A percentile compares a stretch with the other conserved stretches of the same genome.
Conservation (phyloP, 371 early-diverging fungal species). For the Dinochytrium kinnereticum region DNA sequence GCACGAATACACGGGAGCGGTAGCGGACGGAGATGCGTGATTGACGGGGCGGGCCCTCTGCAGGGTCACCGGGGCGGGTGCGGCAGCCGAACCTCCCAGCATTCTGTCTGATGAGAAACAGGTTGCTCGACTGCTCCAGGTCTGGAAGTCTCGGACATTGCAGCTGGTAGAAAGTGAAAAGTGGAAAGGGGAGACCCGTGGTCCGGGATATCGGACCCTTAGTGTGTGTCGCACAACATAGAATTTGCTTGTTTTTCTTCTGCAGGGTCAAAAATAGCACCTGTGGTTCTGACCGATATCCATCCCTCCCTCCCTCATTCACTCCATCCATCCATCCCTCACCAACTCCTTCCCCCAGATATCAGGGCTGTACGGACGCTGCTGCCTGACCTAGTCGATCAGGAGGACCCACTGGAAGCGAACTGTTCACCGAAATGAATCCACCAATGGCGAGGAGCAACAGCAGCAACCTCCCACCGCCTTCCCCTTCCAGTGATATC, state of each 20-base stretch:
- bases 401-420: no score
- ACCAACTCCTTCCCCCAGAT: not conserved
- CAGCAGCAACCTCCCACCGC: not conserved
- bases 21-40: not conserved
- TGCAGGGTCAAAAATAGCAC: not conserved
- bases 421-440: no score
- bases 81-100: not conserved
- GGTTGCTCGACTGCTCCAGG: no score
- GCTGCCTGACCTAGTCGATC: no score
- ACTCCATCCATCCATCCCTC: not conserved
- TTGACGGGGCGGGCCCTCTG: not conserved
- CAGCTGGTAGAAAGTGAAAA: not conserved
- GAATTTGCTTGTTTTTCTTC: not conserved
- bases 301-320: not conserved
- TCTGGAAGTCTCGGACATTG: no score
- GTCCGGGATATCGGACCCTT: not conserved
- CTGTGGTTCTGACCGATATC: not conserved
- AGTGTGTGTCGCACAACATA: no score
- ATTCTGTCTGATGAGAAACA: no score
- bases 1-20: conserved; percentile 3
- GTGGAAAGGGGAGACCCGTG: not conserved
- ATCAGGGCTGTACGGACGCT: no score
- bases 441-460: no score
- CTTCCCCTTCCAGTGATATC: not conserved
- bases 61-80: not conserved